Evolutionary conservation across 768 basidiomycete genomes (phyloP).

Genomic region (Paxillus ammoniavirescens): DNA sequence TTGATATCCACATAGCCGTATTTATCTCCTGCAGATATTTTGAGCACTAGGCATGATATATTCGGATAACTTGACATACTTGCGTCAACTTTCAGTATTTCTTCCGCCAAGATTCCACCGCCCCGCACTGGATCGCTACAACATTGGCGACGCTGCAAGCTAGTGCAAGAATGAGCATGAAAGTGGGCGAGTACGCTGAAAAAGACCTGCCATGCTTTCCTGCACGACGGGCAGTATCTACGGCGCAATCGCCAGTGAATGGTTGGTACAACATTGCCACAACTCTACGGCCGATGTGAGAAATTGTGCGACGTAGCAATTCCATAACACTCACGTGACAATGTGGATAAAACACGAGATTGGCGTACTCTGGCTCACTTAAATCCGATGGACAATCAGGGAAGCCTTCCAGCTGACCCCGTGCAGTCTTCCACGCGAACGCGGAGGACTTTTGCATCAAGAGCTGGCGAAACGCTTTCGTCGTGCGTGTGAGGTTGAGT

Average conservation of each 20-base stretch:
- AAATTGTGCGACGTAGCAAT: background rate
- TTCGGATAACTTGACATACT: background rate
- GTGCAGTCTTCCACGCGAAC: slow-evolving; percentile 21
- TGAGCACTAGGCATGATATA: background rate
- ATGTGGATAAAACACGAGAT: slow-evolving; percentile 30
- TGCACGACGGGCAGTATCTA: background rate
- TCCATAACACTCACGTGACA: slow-evolving; percentile 13
- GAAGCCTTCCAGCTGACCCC: slow-evolving; percentile 34
- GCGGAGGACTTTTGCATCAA: slow-evolving; percentile 30
- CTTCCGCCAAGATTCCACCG: background rate
- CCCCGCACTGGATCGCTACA: background rate
- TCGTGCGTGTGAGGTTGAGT: slow-evolving; percentile 39
- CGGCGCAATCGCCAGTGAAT: background rate
- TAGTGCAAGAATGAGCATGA: too few species aligned
- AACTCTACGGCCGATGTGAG: background rate
- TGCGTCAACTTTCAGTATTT: background rate
- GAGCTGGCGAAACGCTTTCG: slow-evolving; percentile 34
- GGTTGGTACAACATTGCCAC: background rate
- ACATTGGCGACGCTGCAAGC: too few species aligned
- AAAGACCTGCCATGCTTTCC: background rate
- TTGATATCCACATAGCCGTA: background rate
- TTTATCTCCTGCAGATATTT: background rate
- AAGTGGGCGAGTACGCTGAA: background rate
- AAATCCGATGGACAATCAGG: slow-evolving; percentile 43
- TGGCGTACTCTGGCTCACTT: slow-evolving; percentile 41